phyloP scores from a whole-genome alignment of 805 yeast genomes.

The Wickerhamiella allomyrinae region DNA sequence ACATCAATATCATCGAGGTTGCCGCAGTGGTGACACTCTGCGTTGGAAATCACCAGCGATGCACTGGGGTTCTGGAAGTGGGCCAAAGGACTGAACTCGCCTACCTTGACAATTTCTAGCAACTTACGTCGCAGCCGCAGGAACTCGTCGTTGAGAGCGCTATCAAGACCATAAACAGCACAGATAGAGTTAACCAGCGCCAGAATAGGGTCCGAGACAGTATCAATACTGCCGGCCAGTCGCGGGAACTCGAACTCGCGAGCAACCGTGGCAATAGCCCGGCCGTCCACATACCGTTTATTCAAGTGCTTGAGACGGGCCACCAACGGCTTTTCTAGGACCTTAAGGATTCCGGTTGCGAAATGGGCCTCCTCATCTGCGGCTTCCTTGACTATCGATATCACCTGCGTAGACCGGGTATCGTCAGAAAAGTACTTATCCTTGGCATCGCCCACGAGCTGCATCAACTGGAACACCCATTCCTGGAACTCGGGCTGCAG shows the following conservation, averaged over 20 bases:
- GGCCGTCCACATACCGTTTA: constrained; percentile 52
- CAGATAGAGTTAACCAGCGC: constrained; percentile 65
- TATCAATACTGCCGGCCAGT: constrained; percentile 49
- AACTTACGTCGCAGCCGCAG: constrained; percentile 63
- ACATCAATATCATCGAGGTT: constrained; percentile 63
- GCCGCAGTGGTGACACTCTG: constrained; percentile 71
- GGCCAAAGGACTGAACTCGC: constrained; percentile 71
- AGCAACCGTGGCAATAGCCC: constrained; percentile 41
- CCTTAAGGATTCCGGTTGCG: constrained; percentile 25
- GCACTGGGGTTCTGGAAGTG: constrained; percentile 62
- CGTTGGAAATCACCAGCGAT: constrained; percentile 47
- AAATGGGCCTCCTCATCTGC: constrained; percentile 14
- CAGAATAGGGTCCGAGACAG: constrained; percentile 55
- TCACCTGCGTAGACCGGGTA: constrained; percentile 1
- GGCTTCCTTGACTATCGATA: background rate
- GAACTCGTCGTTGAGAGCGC: constrained; percentile 52
- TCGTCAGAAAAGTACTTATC: constrained; percentile 4
- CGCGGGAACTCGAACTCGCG: constrained; percentile 59
- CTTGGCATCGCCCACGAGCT: constrained; percentile 40
- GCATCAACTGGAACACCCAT: constrained; percentile 69
- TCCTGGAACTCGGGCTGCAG: constrained; percentile 74
- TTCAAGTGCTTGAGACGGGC: constrained; percentile 52
- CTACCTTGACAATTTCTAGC: constrained; percentile 56
- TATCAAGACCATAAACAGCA: constrained; percentile 57
- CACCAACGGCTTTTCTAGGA: constrained; percentile 47